Percentiles rank a stretch among this genome's conserved stretches.
These are phyloP conservation scores for Fomitopsis palustris DNA, from an alignment of 1,284 basidiomycete species.

Conservation along the genomic window DNA sequence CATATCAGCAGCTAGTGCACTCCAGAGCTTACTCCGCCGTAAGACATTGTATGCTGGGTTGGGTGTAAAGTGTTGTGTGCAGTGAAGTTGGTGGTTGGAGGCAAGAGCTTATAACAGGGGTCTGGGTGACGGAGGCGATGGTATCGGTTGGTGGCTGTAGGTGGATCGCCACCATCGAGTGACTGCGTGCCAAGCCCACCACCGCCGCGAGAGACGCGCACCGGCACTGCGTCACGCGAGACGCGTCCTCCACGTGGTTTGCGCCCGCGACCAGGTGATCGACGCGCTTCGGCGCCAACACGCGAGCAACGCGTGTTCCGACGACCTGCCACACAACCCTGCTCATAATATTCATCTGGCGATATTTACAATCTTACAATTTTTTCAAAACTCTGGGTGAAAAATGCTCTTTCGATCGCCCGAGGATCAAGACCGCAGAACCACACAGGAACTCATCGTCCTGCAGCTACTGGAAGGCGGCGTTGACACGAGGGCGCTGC, in stretches of 20 bases:
- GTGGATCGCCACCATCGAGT: not conserved
- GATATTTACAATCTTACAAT: not conserved
- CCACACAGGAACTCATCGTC: conserved; percentile 17
- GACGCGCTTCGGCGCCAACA: not conserved
- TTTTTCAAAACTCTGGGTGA: not conserved
- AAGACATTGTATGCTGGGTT: not conserved
- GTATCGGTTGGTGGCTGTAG: not conserved
- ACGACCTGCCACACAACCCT: not conserved
- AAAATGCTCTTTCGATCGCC: conserved; percentile 17
- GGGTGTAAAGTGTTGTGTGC: not conserved
- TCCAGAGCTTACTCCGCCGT: not conserved
- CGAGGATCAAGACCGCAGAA: conserved; percentile 6
- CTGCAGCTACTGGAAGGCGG: conserved; percentile 11
- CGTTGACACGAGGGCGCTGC: not conserved
- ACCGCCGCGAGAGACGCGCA: not conserved
- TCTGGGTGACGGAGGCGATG: not conserved
- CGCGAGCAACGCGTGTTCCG: not conserved
- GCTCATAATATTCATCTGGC: not conserved
- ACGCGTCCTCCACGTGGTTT: not conserved
- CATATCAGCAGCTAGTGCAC: not conserved
- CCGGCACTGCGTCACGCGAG: not conserved
- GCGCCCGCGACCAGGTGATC: not conserved
- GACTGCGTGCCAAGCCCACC: not conserved
- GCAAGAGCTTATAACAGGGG: too few species aligned
- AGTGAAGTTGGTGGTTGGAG: not conserved